A percentile compares a stretch with the other conserved stretches of the same genome.
These are phyloP conservation scores for Heritiera littoralis DNA, from an alignment of 345 rosid genomes.

Conservation along the genomic window DNA sequence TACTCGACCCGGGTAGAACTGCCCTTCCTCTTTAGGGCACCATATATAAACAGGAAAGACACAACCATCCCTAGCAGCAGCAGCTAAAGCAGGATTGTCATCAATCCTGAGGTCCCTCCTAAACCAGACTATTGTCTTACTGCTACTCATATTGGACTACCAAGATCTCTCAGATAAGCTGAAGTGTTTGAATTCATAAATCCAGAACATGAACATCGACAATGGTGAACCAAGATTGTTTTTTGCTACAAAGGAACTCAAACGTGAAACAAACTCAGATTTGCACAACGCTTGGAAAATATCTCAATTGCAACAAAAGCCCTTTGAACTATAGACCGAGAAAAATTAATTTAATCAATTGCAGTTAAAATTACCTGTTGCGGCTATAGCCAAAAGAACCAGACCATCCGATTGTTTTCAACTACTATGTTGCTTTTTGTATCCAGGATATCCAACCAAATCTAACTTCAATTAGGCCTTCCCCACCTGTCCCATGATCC, in stretches of 20 bases:
- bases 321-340: neutral
- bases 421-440: neutral
- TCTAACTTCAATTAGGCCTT: constrained; percentile 3
- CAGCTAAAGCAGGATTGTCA: constrained; percentile 96
- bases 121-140: constrained; percentile 86
- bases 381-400: neutral
- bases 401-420: neutral
- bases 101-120: constrained; percentile 95
- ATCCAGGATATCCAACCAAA: constrained; percentile 30
- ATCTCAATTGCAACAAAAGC: neutral
- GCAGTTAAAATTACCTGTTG: neutral
- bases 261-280: constrained; percentile 5
- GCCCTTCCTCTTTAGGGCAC: constrained; percentile 93
- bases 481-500: constrained; percentile 24
- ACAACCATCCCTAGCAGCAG: constrained; percentile 76
- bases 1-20: constrained; percentile 87
- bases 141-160: constrained; percentile 40
- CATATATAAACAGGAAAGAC: constrained; percentile 83
- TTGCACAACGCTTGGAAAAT: neutral
- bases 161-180: constrained; percentile 20
- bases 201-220: constrained; percentile 14
- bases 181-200: neutral
- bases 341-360: neutral
- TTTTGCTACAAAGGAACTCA: constrained; percentile 2
- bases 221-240: constrained; percentile 3